Evolutionary conservation across 495 filamentous ascomycete species (phyloP).

Genomic region (Podospora fimiseda): DNA sequence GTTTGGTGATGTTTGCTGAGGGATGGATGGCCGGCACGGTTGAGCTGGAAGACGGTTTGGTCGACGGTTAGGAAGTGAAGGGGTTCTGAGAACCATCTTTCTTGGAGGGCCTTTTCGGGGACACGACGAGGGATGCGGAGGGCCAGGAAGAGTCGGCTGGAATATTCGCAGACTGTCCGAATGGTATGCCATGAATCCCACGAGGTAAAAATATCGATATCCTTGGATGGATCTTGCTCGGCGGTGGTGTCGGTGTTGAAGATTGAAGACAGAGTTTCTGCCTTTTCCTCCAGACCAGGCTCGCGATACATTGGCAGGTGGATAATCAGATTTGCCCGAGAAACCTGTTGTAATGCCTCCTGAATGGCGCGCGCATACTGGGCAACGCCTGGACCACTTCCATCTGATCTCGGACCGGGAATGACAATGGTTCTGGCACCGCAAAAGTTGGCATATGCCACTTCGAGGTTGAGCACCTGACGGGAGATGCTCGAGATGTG

Average conservation of each 20-base stretch:
- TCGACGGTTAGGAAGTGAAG: slow-evolving; percentile 71
- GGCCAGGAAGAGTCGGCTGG: slow-evolving; percentile 76
- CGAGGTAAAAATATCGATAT: slow-evolving; percentile 61
- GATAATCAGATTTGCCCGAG: slow-evolving; percentile 73
- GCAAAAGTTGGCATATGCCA: slow-evolving; percentile 92
- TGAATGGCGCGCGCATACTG: slow-evolving; percentile 83
- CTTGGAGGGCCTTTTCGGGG: slow-evolving; percentile 65
- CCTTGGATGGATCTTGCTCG: slow-evolving; percentile 11
- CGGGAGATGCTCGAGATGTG: slow-evolving; percentile 74
- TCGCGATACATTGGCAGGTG: slow-evolving; percentile 71
- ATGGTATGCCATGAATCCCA: slow-evolving; percentile 96
- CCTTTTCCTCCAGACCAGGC: slow-evolving; percentile 35
- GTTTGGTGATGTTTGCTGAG: slow-evolving; percentile 75
- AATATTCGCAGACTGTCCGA: slow-evolving; percentile 80
- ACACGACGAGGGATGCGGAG: slow-evolving; percentile 72
- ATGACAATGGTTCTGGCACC: slow-evolving; percentile 78
- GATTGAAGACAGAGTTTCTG: slow-evolving; percentile 29
- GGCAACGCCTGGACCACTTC: slow-evolving; percentile 37
- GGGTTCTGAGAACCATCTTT: slow-evolving; percentile 92
- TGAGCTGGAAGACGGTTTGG: slow-evolving; percentile 62
- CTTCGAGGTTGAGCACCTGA: slow-evolving; percentile 82
- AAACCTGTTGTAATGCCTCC: slow-evolving; percentile 64
- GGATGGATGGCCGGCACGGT: slow-evolving; percentile 73
- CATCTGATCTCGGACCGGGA: slow-evolving; percentile 58
- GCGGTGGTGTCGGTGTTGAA: slow-evolving; percentile 22